Percentiles rank a stretch among this genome's conserved stretches.
phyloP scores from a whole-genome alignment of 768 basidiomycete genomes.

The Fomitopsis serialis region DNA sequence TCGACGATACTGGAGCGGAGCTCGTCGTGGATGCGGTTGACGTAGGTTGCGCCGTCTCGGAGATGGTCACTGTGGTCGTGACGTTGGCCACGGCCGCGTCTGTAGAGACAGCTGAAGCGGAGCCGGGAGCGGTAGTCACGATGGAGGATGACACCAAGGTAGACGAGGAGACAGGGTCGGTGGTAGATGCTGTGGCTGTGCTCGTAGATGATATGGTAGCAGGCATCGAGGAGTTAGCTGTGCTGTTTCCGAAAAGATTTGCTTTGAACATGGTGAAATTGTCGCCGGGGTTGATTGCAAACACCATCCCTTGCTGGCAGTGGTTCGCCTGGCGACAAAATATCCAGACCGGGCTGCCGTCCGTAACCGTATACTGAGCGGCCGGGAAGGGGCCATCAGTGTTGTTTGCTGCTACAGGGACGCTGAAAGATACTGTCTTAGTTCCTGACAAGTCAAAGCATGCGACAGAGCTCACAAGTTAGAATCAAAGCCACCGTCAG shows the following conservation, averaged over 20 bases:
- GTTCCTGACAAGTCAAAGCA: background rate
- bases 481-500: conserved; percentile 47
- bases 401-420: conserved; percentile 39
- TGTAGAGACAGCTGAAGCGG: conserved; percentile 30
- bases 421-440: conserved; percentile 29
- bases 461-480: conserved; percentile 44
- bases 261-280: conserved; percentile 51
- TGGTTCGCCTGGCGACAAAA: conserved; percentile 54
- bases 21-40: conserved; percentile 31
- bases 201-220: conserved; percentile 5
- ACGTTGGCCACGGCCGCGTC: conserved; percentile 29
- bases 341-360: conserved; percentile 49
- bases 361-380: conserved; percentile 36
- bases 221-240: conserved; percentile 9
- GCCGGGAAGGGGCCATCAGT: conserved; percentile 39
- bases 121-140: conserved; percentile 13
- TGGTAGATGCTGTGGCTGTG: conserved; percentile 8
- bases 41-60: conserved; percentile 18
- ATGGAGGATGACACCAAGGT: conserved; percentile 2
- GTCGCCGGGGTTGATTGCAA: conserved; percentile 56
- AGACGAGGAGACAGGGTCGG: conserved; percentile 18
- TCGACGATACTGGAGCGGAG: conserved; percentile 36
- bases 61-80: conserved; percentile 34
- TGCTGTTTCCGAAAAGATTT: conserved; percentile 35
- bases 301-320: conserved; percentile 61